These are phyloP conservation scores for Scheffersomyces parashehatae DNA, from an alignment of 1,139 yeast species.

Conservation along the genomic window DNA sequence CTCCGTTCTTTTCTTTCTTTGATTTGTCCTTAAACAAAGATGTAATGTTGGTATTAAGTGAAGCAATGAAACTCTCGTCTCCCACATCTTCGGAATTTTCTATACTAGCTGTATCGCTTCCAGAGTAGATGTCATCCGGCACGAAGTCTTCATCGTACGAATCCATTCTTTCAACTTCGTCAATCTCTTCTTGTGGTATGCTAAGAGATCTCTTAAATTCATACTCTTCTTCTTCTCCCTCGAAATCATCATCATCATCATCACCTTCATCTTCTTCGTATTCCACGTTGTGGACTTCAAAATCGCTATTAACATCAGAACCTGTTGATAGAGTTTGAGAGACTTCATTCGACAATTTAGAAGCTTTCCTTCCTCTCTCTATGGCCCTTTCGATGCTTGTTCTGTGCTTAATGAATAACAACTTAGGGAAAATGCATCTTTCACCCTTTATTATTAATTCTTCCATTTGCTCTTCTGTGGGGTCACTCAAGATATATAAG, in stretches of 20 bases:
- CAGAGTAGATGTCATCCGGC: not conserved
- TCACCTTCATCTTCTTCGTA: constrained; percentile 16
- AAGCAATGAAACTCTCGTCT: no score
- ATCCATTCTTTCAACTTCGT: not conserved
- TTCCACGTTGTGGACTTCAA: constrained; percentile 12
- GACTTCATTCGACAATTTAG: constrained; percentile 17
- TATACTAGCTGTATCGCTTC: not conserved
- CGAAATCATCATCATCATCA: constrained; percentile 14
- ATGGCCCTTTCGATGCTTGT: constrained; percentile 65
- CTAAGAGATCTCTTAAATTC: not conserved
- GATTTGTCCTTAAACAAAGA: no score
- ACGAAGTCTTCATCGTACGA: not conserved
- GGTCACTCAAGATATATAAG: constrained; percentile 67
- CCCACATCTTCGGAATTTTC: not conserved
- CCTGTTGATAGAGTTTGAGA: constrained; percentile 7
- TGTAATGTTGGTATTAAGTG: no score
- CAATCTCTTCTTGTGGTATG: not conserved
- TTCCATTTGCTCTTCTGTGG: constrained; percentile 56
- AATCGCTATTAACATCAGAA: constrained; percentile 7
- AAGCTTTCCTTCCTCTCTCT: constrained; percentile 44
- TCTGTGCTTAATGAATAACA: constrained; percentile 65
- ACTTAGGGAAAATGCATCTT: constrained; percentile 63
- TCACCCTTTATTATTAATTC: constrained; percentile 66
- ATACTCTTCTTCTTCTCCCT: not conserved
- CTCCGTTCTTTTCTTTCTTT: no score